These are phyloP conservation scores for Colletotrichum costaricense DNA, from an alignment of 2,329 filamentous ascomycete genomes.

Conservation along the genomic window DNA sequence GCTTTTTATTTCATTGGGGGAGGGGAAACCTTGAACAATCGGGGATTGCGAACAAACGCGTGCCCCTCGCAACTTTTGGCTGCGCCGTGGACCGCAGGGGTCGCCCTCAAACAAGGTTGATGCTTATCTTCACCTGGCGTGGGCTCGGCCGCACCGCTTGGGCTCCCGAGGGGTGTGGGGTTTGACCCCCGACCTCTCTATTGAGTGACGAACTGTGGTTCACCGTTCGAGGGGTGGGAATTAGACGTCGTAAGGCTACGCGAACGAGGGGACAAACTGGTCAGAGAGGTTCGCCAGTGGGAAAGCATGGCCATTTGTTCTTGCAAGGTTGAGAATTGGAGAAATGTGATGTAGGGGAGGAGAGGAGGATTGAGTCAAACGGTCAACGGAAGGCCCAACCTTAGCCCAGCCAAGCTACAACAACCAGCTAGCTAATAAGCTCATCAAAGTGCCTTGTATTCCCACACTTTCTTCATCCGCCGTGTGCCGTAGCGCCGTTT, in stretches of 20 bases:
- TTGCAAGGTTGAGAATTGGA: background rate
- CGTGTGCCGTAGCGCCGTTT: constrained; percentile 20
- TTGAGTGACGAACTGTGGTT: constrained; percentile 25
- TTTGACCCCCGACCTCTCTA: background rate
- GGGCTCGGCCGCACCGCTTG: constrained; percentile 21
- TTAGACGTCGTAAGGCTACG: constrained; percentile 30
- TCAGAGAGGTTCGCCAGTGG: constrained; percentile 6
- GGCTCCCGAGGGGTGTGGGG: constrained; percentile 13
- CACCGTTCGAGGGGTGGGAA: constrained; percentile 11
- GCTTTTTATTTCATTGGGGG: background rate
- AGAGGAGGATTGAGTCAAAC: constrained; percentile 24
- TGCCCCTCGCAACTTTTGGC: background rate
- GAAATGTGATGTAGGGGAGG: background rate
- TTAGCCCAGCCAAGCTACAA: constrained; percentile 11
- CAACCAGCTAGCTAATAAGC: constrained; percentile 15
- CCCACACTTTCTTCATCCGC: constrained; percentile 4
- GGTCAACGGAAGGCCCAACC: background rate
- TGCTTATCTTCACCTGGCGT: constrained; percentile 31
- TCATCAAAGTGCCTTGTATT: constrained; percentile 26
- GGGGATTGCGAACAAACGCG: constrained; percentile 11
- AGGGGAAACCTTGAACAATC: background rate
- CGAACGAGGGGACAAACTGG: constrained; percentile 10
- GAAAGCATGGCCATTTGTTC: constrained; percentile 1
- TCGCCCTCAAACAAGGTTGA: constrained; percentile 21
- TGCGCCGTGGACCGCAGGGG: constrained; percentile 6